phyloP scores from a whole-genome alignment of 1,284 basidiomycete species.

The Rhodotorula sp. region DNA sequence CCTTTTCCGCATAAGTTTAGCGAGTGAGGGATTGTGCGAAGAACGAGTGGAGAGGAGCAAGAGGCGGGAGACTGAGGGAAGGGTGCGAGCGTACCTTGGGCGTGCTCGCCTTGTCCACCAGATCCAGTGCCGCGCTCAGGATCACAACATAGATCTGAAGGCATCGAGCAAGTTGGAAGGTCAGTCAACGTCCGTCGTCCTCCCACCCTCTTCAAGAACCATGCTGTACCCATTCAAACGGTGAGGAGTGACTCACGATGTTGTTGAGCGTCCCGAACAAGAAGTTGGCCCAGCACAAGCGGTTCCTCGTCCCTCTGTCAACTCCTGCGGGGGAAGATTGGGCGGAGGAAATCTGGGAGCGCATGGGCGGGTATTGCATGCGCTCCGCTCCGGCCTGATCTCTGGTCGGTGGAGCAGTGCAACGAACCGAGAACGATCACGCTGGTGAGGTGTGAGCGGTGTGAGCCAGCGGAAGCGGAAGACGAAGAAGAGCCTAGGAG shows the following conservation, averaged over 20 bases:
- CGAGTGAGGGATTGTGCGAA: too few species aligned
- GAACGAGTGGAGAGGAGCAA: too few species aligned
- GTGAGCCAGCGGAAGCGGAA: neutral
- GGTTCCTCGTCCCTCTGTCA: constrained; percentile 1
- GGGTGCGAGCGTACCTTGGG: constrained; percentile 57
- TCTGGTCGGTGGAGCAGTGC: neutral
- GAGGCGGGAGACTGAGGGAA: neutral
- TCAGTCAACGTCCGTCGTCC: neutral
- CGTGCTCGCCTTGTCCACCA: constrained; percentile 76
- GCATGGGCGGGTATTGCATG: constrained; percentile 8
- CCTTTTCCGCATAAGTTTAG: constrained; percentile 3
- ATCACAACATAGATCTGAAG: constrained; percentile 76
- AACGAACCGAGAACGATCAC: too few species aligned
- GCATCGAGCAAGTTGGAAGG: neutral
- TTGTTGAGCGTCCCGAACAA: constrained; percentile 48
- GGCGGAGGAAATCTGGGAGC: neutral
- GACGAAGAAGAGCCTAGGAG: neutral
- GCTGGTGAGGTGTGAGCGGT: too few species aligned
- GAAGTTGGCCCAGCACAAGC: constrained; percentile 7
- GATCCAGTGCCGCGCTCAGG: constrained; percentile 88
- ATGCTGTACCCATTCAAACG: neutral
- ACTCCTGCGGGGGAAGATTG: neutral
- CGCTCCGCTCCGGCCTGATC: neutral
- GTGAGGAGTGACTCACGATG: constrained; percentile 9
- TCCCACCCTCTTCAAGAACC: too few species aligned